Conservation (phyloP, 257 asterid genomes). For the Plantago elongata region DNA sequence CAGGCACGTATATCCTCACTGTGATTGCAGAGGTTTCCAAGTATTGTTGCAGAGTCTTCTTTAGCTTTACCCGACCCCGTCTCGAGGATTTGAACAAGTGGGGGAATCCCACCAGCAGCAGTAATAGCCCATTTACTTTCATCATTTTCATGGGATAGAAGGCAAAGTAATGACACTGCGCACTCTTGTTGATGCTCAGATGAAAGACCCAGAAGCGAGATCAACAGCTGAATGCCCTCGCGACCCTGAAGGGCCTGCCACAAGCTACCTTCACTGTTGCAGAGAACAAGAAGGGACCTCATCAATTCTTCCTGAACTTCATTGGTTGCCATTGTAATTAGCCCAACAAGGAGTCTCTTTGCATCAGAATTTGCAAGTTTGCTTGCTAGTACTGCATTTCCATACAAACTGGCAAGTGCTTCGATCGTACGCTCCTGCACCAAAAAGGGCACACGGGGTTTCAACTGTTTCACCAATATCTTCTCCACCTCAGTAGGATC, state of each 20-base stretch:
- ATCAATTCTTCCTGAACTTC: constrained; percentile 94
- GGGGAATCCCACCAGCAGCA: constrained; percentile 99
- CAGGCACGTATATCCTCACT: constrained; percentile 99
- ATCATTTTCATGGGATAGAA: constrained; percentile 82
- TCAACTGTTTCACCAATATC: constrained; percentile 74
- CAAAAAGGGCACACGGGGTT: constrained; percentile 55
- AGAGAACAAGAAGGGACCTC: constrained; percentile 73
- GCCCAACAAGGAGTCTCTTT: constrained; percentile 82
- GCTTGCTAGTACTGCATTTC: constrained; percentile 64
- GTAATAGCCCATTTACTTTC: constrained; percentile 99
- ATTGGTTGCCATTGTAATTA: constrained; percentile 88
- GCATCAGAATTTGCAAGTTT: constrained; percentile 89
- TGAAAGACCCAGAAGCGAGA: constrained; percentile 95
- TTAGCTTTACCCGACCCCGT: constrained; percentile 96
- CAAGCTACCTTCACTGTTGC: constrained; percentile 81
- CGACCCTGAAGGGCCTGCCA: constrained; percentile 99
- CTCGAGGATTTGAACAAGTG: constrained; percentile 94
- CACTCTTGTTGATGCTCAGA: constrained; percentile 99
- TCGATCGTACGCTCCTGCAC: constrained; percentile 96
- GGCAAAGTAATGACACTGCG: constrained; percentile 94
- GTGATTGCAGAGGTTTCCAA: constrained; percentile 96
- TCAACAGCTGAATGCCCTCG: constrained; percentile 94
- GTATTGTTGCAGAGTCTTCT: constrained; percentile 96
- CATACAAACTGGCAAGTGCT: constrained; percentile 98
- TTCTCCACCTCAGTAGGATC: constrained; percentile 87